These are phyloP conservation scores for Pelagophyceae sp. DNA, from an alignment of 352 stramenopile genomes.

Conservation along the genomic window DNA sequence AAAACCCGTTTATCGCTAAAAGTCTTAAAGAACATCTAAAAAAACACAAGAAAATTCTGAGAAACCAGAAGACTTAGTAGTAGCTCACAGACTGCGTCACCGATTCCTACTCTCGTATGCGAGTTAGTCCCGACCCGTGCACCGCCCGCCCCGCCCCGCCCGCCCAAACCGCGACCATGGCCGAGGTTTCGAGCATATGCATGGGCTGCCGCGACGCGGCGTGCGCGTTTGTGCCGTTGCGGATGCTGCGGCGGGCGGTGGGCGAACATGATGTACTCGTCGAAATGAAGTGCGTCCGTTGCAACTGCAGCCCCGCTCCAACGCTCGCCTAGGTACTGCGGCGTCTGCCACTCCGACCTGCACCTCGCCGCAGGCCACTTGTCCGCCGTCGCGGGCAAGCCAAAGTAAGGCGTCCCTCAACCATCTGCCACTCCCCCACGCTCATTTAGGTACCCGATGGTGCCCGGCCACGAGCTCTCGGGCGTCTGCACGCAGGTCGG, in stretches of 20 bases:
- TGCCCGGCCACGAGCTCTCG: conserved; percentile 35
- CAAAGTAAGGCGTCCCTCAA: neutral
- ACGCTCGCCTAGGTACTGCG: neutral
- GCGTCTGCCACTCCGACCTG: conserved; percentile 22
- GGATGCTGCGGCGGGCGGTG: neutral
- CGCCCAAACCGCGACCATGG: too few relatives aligned
- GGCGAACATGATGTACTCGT: neutral
- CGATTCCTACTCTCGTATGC: too few relatives aligned
- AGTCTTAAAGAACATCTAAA: too few relatives aligned
- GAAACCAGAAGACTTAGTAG: too few relatives aligned
- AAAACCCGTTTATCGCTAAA: too few relatives aligned
- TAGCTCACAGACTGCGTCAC: too few relatives aligned
- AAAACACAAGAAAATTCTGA: too few relatives aligned
- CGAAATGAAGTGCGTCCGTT: conserved; percentile 28
- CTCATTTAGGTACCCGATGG: conserved; percentile 19
- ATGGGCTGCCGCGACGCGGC: neutral
- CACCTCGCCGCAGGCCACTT: conserved; percentile 10
- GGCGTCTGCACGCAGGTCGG: conserved; percentile 40
- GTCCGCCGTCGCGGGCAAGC: too few relatives aligned
- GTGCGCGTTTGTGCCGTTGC: neutral
- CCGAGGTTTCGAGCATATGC: too few relatives aligned
- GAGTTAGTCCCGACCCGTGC: too few relatives aligned
- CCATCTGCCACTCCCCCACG: too few relatives aligned
- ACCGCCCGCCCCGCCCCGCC: too few relatives aligned
- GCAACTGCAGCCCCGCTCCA: neutral